Percentiles rank a stretch among this genome's conserved stretches.
These are phyloP conservation scores for Fusarium pilosicola DNA, from an alignment of 2,329 filamentous ascomycete genomes.

Conservation along the genomic window DNA sequence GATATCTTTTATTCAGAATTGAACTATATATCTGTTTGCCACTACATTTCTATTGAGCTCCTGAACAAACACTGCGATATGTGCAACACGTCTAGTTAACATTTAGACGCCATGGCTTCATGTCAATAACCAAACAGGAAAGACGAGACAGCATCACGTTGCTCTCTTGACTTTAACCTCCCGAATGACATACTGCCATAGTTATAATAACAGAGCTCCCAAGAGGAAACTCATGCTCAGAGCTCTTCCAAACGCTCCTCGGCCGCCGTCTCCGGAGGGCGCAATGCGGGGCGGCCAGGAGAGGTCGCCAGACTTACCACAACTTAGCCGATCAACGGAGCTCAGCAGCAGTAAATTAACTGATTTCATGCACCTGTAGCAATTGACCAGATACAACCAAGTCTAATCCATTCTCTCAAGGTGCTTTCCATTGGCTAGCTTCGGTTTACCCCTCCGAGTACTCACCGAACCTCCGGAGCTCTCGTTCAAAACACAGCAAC, in stretches of 20 bases:
- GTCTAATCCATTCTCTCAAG: conserved; percentile 7
- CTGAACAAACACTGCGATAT: background rate
- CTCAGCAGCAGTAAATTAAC: conserved; percentile 21
- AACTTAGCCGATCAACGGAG: conserved; percentile 41
- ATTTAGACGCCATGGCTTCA: background rate
- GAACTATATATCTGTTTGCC: background rate
- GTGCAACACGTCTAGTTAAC: background rate
- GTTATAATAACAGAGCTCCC: background rate
- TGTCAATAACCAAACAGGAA: background rate
- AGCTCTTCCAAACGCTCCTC: background rate
- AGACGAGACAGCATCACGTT: background rate
- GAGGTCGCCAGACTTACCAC: conserved; percentile 3
- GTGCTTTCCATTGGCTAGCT: conserved; percentile 6
- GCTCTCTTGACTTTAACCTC: background rate
- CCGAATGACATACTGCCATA: background rate
- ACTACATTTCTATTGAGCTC: background rate
- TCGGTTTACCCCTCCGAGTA: conserved; percentile 27
- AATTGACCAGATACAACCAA: background rate
- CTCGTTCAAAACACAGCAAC: conserved; percentile 15
- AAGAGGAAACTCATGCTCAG: background rate
- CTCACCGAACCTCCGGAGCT: conserved; percentile 26
- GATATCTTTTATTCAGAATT: background rate
- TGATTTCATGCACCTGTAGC: conserved; percentile 3
- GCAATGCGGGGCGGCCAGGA: conserved; percentile 26
- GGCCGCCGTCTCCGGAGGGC: conserved; percentile 33